These are phyloP conservation scores for Diaporthe ilicicola DNA, from an alignment of 2,329 filamentous ascomycete genomes.

Conservation along the genomic window DNA sequence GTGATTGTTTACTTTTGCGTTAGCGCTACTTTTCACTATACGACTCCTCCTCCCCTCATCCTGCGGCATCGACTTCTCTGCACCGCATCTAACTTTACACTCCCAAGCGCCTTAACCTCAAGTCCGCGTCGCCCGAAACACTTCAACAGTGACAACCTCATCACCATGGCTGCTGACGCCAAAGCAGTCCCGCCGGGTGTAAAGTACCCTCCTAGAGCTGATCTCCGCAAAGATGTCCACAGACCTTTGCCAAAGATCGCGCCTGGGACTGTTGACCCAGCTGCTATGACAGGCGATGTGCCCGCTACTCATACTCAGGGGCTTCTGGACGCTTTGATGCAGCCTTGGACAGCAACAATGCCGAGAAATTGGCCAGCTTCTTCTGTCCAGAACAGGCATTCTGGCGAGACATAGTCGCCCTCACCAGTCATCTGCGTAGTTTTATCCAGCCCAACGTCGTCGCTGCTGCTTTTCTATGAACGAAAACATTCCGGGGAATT, in stretches of 20 bases:
- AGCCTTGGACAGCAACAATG: conserved; percentile 36
- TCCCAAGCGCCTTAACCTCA: too few species aligned
- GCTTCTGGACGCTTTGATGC: conserved; percentile 35
- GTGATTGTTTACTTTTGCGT: too few species aligned
- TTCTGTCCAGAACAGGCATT: conserved; percentile 45
- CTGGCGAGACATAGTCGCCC: conserved; percentile 47
- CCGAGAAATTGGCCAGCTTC: conserved; percentile 36
- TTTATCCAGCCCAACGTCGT: conserved; percentile 38
- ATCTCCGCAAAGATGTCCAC: conserved; percentile 23
- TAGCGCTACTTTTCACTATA: too few species aligned
- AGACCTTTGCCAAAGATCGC: conserved; percentile 15
- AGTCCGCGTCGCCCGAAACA: too few species aligned
- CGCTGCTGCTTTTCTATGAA: neutral
- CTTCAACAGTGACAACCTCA: too few species aligned
- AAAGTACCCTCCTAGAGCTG: conserved; percentile 5
- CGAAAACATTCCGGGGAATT: neutral
- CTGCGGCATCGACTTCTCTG: too few species aligned
- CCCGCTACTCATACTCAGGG: conserved; percentile 15
- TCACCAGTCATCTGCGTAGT: conserved; percentile 47
- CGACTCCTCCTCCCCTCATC: too few species aligned
- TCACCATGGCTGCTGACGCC: neutral
- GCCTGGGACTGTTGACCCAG: conserved; percentile 23
- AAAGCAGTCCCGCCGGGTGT: neutral
- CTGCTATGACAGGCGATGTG: conserved; percentile 21
- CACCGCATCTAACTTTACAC: too few species aligned